Base-by-base conservation (phyloP, 768 basidiomycete species). In the Mycena olivaceomarginata region DNA sequence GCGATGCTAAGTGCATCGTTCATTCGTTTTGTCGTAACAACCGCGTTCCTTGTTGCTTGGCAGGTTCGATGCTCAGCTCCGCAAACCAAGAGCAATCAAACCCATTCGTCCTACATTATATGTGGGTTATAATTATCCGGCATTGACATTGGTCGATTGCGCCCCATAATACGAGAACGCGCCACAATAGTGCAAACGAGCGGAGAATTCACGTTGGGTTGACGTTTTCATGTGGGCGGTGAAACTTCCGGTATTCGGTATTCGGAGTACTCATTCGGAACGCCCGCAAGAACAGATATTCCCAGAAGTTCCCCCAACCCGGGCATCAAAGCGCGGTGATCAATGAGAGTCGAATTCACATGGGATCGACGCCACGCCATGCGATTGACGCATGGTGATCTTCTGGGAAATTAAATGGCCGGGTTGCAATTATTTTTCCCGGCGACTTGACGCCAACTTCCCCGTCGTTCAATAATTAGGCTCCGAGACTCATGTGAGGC, bases 101-200 rank as follows among this genome's bases (percentile, higher is more conserved):
- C 63, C 63, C n/a, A 64, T 64, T 39, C 12, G 63, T 45, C 2
- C 41, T 64, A 43, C 40, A 64, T 64, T 43, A 64, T 64, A 64
- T 64, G 40, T 43, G 41, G 63, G 63, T 40, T 64, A 64, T 64
- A 43, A 45, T 18, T 64, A 64, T 39, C n/a, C 18, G 6, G 5
- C 43, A 45, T 22, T 12, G 9, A 4, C 15, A 22, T 43, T 41
- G 25, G 57, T 63, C 62, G 62, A 67, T 63, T 16, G 37, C 39
- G 20, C n/a, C 25, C 62, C 62, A 10, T 31, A 31, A 45, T 51
- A 12, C 8, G 16, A n/a, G 48, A 59, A 31, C 25, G 10, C 13
- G 13, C 25, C 31, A 59, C 57, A 25, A 59, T 31, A 31, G 31
- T 31, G 31, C 31, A 31, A 31, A 31, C 3, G 31, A 31, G 31